Conservation (phyloP, 768 basidiomycete species). For the Boletus reticulatus region DNA sequence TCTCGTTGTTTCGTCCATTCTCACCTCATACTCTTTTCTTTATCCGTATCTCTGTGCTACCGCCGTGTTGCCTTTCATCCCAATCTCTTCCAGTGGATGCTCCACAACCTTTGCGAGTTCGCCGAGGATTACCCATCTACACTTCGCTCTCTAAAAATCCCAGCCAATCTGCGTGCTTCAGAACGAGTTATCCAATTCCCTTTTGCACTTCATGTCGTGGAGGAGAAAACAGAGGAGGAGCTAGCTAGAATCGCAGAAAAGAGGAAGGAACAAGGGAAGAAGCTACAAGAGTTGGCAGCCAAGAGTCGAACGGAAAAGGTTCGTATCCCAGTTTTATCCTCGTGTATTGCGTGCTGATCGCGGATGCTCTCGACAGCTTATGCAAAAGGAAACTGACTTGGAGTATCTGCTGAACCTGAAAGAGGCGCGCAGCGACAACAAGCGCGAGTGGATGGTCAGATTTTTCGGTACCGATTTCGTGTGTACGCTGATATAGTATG, state of each 20-base stretch:
- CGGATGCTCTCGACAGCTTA: constrained; percentile 42
- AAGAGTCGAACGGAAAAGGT: constrained; percentile 87
- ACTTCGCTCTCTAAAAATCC: constrained; percentile 67
- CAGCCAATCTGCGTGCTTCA: constrained; percentile 56
- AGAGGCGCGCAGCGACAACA: constrained; percentile 57
- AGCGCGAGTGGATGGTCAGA: constrained; percentile 74
- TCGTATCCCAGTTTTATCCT: background rate
- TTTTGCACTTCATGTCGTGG: constrained; percentile 54
- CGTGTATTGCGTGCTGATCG: background rate
- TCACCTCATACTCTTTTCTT: background rate
- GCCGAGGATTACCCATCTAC: constrained; percentile 70
- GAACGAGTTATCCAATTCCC: constrained; percentile 90
- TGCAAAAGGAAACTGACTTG: constrained; percentile 75
- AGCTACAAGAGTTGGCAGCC: constrained; percentile 89
- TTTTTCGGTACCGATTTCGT: background rate
- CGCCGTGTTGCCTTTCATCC: background rate
- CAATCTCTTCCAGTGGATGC: constrained; percentile 71
- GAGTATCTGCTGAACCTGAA: constrained; percentile 61
- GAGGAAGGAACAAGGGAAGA: constrained; percentile 80
- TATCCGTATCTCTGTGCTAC: background rate
- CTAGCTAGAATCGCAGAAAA: constrained; percentile 73
- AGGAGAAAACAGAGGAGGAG: constrained; percentile 93
- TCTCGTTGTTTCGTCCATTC: background rate
- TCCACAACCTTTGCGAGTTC: constrained; percentile 83
- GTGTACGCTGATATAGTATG: background rate